Conservation (phyloP, 164 flowering plant species). For the Dillenia suffruticosa region DNA sequence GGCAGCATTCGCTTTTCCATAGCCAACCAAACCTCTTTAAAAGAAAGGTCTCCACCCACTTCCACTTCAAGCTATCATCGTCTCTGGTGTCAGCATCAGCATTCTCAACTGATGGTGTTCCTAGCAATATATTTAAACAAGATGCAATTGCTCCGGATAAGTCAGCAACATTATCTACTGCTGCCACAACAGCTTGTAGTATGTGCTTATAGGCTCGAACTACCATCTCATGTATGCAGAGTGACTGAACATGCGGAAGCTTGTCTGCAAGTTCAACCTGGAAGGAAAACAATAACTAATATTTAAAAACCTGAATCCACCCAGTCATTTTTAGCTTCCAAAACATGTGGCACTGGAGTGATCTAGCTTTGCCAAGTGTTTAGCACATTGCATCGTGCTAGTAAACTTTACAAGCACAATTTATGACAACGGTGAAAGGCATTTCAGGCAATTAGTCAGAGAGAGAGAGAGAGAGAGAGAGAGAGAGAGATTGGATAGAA, state of each 20-base stretch:
- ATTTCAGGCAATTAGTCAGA: too few relatives aligned
- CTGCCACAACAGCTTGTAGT: conserved; percentile 79
- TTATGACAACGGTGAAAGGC: too few relatives aligned
- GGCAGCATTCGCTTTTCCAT: conserved; percentile 44
- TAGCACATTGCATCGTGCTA: too few relatives aligned
- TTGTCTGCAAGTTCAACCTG: conserved; percentile 94
- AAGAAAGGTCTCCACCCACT: conserved; percentile 84
- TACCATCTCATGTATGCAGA: conserved; percentile 91
- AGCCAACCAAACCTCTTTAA: conserved; percentile 74
- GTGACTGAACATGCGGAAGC: conserved; percentile 95
- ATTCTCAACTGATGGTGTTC: conserved; percentile 42
- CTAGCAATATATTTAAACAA: conserved; percentile 78
- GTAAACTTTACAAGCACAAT: too few relatives aligned
- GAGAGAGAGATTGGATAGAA: too few relatives aligned
- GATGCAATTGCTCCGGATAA: conserved; percentile 66
- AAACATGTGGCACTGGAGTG: background rate
- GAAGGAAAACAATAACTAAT: conserved; percentile 2
- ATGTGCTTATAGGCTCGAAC: conserved; percentile 91
- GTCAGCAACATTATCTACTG: conserved; percentile 48
- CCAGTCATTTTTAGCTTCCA: background rate
- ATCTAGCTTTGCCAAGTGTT: too few relatives aligned
- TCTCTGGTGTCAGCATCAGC: conserved; percentile 24
- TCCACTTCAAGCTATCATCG: conserved; percentile 60
- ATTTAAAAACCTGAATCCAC: background rate
- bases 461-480: too few relatives aligned